A percentile compares a stretch with the other conserved stretches of the same genome.
These are phyloP conservation scores for Fonsecaea nubica DNA, from an alignment of 2,329 filamentous ascomycete species.

Conservation along the genomic window DNA sequence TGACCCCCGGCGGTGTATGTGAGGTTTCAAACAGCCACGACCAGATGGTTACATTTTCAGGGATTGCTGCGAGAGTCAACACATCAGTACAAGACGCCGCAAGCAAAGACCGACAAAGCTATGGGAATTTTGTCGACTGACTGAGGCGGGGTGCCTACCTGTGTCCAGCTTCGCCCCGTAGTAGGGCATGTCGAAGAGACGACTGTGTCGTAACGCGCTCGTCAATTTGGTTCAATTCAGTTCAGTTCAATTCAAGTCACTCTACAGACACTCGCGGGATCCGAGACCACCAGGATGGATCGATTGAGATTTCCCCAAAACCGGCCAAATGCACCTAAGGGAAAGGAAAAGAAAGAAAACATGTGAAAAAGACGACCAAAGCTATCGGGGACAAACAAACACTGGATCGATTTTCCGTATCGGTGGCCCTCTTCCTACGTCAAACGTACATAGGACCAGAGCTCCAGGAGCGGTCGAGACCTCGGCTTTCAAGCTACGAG, in stretches of 20 bases:
- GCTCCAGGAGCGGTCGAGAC: too few species aligned
- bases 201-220: too few species aligned
- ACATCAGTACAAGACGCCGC: not conserved
- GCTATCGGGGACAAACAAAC: too few species aligned
- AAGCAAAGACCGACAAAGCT: not conserved
- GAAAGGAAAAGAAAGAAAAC: not conserved
- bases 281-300: not conserved
- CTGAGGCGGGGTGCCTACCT: not conserved
- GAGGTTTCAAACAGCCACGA: constrained; percentile 5
- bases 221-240: not conserved
- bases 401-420: too few species aligned
- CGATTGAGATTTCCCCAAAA: not conserved
- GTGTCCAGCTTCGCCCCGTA: not conserved
- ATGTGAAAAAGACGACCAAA: not conserved
- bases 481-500: too few species aligned
- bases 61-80: not conserved
- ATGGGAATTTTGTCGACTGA: not conserved
- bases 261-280: not conserved
- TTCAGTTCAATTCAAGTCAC: not conserved
- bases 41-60: constrained; percentile 6
- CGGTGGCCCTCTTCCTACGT: too few species aligned
- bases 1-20: not conserved
- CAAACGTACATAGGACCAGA: too few species aligned
- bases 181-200: not conserved
- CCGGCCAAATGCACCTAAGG: not conserved